Conservation (phyloP, 768 basidiomycete genomes). For the Mycena galericulata region DNA sequence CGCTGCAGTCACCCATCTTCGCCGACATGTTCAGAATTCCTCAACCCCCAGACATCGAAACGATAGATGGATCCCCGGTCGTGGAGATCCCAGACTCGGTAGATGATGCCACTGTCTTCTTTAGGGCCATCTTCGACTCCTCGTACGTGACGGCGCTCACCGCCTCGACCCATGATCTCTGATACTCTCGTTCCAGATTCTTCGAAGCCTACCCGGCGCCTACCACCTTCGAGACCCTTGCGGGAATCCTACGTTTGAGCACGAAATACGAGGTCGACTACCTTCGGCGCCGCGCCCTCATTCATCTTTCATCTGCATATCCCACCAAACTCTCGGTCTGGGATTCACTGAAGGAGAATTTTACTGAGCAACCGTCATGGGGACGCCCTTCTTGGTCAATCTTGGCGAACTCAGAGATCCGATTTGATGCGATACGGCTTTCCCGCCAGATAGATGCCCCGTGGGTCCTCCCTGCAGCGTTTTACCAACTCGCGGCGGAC, state of each 20-base stretch:
- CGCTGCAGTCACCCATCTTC: not conserved
- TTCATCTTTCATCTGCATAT: slow-evolving; percentile 7
- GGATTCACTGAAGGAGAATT: too few species aligned
- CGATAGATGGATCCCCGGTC: not conserved
- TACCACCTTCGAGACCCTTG: not conserved
- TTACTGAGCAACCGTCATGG: too few species aligned
- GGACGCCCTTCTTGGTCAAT: too few species aligned
- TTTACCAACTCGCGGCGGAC: too few species aligned
- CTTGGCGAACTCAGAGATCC: too few species aligned
- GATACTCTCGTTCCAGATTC: not conserved
- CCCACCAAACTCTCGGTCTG: too few species aligned
- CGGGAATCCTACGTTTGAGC: not conserved
- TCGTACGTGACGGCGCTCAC: not conserved
- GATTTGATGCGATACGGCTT: too few species aligned
- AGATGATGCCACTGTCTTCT: not conserved
- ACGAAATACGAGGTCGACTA: not conserved
- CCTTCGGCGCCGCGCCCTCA: not conserved
- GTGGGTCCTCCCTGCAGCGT: too few species aligned
- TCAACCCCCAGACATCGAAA: not conserved
- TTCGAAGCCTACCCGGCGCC: not conserved
- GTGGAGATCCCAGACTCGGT: not conserved
- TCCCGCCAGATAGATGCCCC: too few species aligned
- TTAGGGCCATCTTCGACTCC: not conserved
- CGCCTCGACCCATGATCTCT: not conserved
- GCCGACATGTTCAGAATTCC: not conserved